A percentile compares a stretch with the other conserved stretches of the same genome.
phyloP scores from a whole-genome alignment of 1,284 basidiomycete genomes.

The Macrocystidia cucumis region DNA sequence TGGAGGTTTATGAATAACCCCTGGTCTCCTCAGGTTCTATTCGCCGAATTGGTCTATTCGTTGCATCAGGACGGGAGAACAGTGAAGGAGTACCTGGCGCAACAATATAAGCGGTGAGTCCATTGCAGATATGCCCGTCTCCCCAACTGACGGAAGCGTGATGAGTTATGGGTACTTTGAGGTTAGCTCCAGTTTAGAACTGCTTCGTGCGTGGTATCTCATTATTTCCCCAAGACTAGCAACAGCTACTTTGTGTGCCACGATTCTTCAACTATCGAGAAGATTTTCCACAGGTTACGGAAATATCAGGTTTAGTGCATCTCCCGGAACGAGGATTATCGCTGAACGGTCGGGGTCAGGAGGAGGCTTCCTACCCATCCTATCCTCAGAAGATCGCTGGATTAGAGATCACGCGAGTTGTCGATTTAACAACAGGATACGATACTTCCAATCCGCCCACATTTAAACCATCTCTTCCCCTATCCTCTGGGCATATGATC shows the following conservation, averaged over 20 bases:
- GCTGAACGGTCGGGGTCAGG: not conserved
- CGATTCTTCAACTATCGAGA: conserved; percentile 53
- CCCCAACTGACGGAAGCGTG: conserved; percentile 3
- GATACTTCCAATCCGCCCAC: conserved; percentile 64
- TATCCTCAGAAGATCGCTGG: conserved; percentile 62
- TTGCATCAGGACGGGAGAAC: conserved; percentile 45
- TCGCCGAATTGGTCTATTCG: conserved; percentile 55
- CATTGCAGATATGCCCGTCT: conserved; percentile 6
- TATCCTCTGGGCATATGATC: conserved; percentile 81
- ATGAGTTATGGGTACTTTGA: conserved; percentile 47
- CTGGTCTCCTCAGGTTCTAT: conserved; percentile 39
- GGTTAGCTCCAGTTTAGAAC: conserved; percentile 28
- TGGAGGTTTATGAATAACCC: not conserved
- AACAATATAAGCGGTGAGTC: conserved; percentile 56
- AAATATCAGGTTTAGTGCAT: conserved; percentile 34
- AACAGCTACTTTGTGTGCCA: conserved; percentile 79
- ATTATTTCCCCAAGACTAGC: conserved; percentile 60
- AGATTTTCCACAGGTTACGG: conserved; percentile 62
- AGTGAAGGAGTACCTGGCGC: conserved; percentile 47
- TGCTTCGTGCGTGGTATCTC: conserved; percentile 2
- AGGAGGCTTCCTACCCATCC: conserved; percentile 11
- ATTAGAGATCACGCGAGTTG: conserved; percentile 49
- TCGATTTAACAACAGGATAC: conserved; percentile 72
- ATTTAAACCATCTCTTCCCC: conserved; percentile 55
- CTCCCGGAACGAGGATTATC: not conserved